phyloP scores from a whole-genome alignment of 1,284 basidiomycete species.

The Tranzscheliella williamsii region DNA sequence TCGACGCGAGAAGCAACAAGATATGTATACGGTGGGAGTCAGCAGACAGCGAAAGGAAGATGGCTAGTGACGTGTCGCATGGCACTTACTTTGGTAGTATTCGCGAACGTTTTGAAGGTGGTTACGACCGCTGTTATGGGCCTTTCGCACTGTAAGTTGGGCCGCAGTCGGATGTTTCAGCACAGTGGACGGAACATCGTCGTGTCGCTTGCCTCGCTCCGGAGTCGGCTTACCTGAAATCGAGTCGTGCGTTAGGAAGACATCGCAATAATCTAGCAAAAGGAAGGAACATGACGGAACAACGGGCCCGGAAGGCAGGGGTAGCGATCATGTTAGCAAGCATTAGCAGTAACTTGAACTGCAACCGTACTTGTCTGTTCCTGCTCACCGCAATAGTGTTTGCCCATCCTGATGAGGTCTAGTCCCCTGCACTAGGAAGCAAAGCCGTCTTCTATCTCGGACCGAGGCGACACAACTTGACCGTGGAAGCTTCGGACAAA shows the following conservation, averaged over 20 bases:
- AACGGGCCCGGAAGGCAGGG: background rate
- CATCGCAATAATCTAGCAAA: conserved; percentile 54
- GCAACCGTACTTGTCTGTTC: background rate
- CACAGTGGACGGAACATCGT: background rate
- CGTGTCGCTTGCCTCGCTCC: too few species aligned
- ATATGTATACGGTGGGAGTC: background rate
- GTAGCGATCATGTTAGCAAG: background rate
- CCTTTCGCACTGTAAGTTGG: conserved; percentile 84
- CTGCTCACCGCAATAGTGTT: conserved; percentile 52
- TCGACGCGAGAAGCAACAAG: too few species aligned
- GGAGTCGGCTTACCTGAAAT: conserved; percentile 44
- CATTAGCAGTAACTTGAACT: background rate
- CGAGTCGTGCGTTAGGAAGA: conserved; percentile 59
- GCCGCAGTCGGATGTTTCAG: too few species aligned
- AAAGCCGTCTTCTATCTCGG: too few species aligned
- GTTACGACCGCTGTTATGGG: conserved; percentile 95
- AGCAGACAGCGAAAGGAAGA: background rate
- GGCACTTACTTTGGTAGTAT: conserved; percentile 80
- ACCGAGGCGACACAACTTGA: too few species aligned
- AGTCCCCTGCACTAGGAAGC: too few species aligned
- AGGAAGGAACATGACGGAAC: background rate
- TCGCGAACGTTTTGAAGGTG: conserved; percentile 94
- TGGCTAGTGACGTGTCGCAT: too few species aligned
- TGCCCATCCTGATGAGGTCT: conserved; percentile 55
- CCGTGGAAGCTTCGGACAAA: too few species aligned